These are phyloP conservation scores for Geranomyces variabilis DNA, from an alignment of 192 early-diverging fungal genomes.

Conservation along the genomic window DNA sequence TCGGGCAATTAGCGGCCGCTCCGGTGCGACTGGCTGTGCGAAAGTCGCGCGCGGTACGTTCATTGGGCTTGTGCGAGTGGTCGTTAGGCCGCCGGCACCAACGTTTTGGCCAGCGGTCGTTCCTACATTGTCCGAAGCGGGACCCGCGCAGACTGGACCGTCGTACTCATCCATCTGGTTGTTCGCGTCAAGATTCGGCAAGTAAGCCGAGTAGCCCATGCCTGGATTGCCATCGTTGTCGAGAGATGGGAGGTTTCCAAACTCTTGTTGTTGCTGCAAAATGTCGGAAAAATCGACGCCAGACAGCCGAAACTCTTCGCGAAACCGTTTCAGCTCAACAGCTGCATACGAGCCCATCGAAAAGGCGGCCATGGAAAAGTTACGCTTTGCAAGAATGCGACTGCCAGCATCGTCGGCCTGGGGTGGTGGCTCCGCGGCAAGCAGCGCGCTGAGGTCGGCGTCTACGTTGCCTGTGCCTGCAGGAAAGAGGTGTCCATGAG, in stretches of 20 bases:
- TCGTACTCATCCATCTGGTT: too few relatives aligned
- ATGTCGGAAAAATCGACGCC: conserved; percentile 38
- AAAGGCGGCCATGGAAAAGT: conserved; percentile 45
- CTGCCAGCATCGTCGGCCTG: background rate
- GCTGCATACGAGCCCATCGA: conserved; percentile 47
- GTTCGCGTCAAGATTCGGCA: too few relatives aligned
- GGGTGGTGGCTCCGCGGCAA: conserved; percentile 27
- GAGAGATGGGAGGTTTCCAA: background rate
- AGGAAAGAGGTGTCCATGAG: conserved; percentile 22
- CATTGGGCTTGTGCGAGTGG: conserved; percentile 11
- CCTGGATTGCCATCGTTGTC: background rate
- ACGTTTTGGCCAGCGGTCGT: background rate
- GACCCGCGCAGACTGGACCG: too few relatives aligned
- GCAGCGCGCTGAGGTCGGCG: conserved; percentile 37
- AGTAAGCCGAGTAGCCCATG: too few relatives aligned
- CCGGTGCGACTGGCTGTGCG: background rate
- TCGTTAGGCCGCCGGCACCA: background rate
- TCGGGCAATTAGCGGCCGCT: background rate
- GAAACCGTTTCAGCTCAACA: conserved; percentile 44
- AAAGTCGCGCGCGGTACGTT: background rate
- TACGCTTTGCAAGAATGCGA: conserved; percentile 41
- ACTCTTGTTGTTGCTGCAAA: conserved; percentile 1
- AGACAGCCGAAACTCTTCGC: conserved; percentile 34
- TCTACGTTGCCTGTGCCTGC: conserved; percentile 33
- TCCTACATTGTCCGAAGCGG: too few relatives aligned